phyloP scores from a whole-genome alignment of 495 filamentous ascomycete genomes.

The Aspergillus panamensis region DNA sequence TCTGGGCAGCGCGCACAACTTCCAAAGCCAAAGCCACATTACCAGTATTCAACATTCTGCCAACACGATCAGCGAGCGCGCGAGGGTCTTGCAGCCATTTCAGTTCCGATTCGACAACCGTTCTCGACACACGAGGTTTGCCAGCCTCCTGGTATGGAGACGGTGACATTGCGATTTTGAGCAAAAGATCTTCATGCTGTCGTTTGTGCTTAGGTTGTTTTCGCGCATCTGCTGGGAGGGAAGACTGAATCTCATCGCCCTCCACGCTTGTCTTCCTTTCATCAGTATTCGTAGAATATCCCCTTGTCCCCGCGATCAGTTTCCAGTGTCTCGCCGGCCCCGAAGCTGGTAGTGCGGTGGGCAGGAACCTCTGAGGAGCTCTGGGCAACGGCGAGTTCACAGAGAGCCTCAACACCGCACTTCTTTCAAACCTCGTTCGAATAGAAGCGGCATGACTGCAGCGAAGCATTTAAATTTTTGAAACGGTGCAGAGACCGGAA shows the following conservation, averaged over 20 bases:
- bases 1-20: constrained; percentile 61
- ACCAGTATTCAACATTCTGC: constrained; percentile 47
- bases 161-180: constrained; percentile 9
- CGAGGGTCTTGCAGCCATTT: constrained; percentile 63
- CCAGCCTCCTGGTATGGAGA: not conserved
- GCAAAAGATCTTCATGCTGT: constrained; percentile 1
- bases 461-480: constrained; percentile 24
- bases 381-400: constrained; percentile 9
- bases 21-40: constrained; percentile 59
- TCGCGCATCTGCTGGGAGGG: not conserved
- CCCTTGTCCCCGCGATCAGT: not conserved
- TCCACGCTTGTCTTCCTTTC: not conserved
- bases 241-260: not conserved
- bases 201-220: not conserved
- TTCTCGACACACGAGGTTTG: constrained; percentile 2
- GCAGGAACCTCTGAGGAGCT: constrained; percentile 4
- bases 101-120: constrained; percentile 50
- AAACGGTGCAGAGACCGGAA: not conserved
- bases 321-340: not conserved
- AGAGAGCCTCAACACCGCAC: constrained; percentile 13
- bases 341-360: not conserved
- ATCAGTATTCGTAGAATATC: not conserved
- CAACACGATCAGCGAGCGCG: constrained; percentile 61
- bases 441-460: constrained; percentile 23
- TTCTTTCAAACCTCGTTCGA: constrained; percentile 12